Percentiles rank a stretch among this genome's conserved stretches.
Conservation (phyloP, 768 basidiomycete species). For the Lactifluus hygrophoroides region DNA sequence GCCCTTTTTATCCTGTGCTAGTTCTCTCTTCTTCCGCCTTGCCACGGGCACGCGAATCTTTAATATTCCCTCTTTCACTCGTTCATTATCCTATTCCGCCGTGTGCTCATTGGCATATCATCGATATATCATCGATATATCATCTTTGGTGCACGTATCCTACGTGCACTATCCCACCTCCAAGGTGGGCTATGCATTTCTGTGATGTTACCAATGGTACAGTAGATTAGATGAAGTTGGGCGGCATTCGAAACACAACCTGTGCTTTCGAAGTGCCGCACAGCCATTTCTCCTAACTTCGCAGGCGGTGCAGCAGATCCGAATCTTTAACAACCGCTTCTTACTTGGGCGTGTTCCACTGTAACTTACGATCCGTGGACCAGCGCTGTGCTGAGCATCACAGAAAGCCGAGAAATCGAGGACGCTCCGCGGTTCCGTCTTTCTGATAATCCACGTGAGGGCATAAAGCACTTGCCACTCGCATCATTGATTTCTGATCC, state of each 20-base stretch:
- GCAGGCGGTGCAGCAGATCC: not conserved
- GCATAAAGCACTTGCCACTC: not conserved
- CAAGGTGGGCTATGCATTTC: not conserved
- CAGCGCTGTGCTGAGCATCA: not conserved
- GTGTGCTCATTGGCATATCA: too few species aligned
- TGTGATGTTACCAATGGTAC: not conserved
- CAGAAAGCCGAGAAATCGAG: not conserved
- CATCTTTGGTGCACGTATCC: too few species aligned
- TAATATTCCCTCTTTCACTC: too few species aligned
- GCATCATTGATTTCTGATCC: conserved; percentile 7
- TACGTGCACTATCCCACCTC: not conserved
- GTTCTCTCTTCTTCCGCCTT: too few species aligned
- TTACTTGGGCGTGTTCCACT: not conserved
- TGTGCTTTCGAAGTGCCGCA: not conserved
- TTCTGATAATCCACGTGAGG: too few species aligned
- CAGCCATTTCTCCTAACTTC: not conserved
- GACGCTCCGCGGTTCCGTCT: not conserved
- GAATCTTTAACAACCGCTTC: not conserved
- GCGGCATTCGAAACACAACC: not conserved
- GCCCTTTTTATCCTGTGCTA: too few species aligned
- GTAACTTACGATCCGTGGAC: too few species aligned
- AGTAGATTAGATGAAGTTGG: not conserved
- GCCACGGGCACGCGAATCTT: too few species aligned
- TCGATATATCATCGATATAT: too few species aligned
- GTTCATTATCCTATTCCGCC: too few species aligned